Evolutionary conservation across 768 basidiomycete genomes (phyloP), one percentile per base, ranked within the genome.

Genomic region (Podaxis sp.): DNA sequence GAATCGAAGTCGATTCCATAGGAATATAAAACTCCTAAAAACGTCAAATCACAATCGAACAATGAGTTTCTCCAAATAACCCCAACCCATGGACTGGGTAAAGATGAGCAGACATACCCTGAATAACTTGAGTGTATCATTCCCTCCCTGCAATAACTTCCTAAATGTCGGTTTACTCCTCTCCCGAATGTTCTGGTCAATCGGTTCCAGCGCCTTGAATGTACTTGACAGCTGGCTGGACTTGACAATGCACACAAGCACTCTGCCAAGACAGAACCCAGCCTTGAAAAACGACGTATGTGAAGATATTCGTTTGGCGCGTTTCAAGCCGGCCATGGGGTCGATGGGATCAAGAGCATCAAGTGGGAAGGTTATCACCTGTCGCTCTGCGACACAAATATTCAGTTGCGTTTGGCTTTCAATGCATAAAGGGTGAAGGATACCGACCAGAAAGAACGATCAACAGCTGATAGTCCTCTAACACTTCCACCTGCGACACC

Each of bases 231-330:
- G 78, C 58, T 94, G 93, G 66, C 90, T 93, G 1, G 94, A 92
- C 77, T 99, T 99, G 71, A 99, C 96, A 52, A 99, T 91, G 71
- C 97, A 99, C 53, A 99, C 95, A 11, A 99, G 84, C 17, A 93
- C 92, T 63, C 89, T 86, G 40, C 92, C 93, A 26, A 99, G 81
- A 72, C 96, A 99, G 49, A 89, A 84, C 0, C 97, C 97, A 8
- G 93, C 90, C 75, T 99, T 99, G 85, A 99, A 99, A 79, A 99
- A 99, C 2, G 94, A 90, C 0, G 95, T 99, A 73, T 98, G 96
- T 0, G 94, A 91, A 0, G 96, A 93, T 70, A 99, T 95, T 62
- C 94, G 86, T 76, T 97, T 97, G 1, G 94, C 96, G 11, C 96
- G 88, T 75, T 95, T 97, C 63, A 97, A 76, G 1, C 95, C 95